These are phyloP conservation scores for Naumovozyma castellii DNA, from an alignment of 805 yeast species.

Conservation along the genomic window DNA sequence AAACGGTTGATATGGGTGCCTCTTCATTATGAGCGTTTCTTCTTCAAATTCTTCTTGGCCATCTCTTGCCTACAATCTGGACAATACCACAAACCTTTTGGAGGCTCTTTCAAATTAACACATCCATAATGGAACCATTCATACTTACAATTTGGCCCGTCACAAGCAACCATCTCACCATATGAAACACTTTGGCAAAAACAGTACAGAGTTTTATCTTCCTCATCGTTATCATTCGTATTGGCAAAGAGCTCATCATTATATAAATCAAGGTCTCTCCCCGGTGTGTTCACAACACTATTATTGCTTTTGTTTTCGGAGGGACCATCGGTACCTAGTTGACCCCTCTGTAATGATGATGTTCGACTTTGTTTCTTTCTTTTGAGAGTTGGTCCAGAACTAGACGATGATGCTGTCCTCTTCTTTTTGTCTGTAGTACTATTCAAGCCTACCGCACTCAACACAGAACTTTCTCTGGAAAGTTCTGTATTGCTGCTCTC, in stretches of 20 bases:
- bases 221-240: slow-evolving; percentile 35
- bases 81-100: slow-evolving; percentile 91
- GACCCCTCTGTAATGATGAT: slow-evolving; percentile 3
- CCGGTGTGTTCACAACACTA: slow-evolving; percentile 91
- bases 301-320: slow-evolving; percentile 29
- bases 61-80: slow-evolving; percentile 55
- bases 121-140: slow-evolving; percentile 98
- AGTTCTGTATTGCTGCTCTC: slow-evolving; percentile 22
- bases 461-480: slow-evolving; percentile 26
- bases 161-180: slow-evolving; percentile 97
- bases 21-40: slow-evolving; percentile 9
- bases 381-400: slow-evolving; percentile 8
- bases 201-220: slow-evolving; percentile 69
- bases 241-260: slow-evolving; percentile 30
- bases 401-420: slow-evolving; percentile 11
- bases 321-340: not conserved
- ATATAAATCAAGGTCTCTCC: slow-evolving; percentile 73
- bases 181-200: slow-evolving; percentile 89
- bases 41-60: slow-evolving; percentile 24
- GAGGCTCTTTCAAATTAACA: slow-evolving; percentile 82
- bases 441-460: slow-evolving; percentile 8
- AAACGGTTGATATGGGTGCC: too few species aligned
- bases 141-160: slow-evolving; percentile 73
- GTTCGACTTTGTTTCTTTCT: slow-evolving; percentile 18
- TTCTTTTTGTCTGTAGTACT: slow-evolving; percentile 12